These are phyloP conservation scores for Cucurbita moschata DNA, from an alignment of 306 rosid species.

Conservation along the genomic window DNA sequence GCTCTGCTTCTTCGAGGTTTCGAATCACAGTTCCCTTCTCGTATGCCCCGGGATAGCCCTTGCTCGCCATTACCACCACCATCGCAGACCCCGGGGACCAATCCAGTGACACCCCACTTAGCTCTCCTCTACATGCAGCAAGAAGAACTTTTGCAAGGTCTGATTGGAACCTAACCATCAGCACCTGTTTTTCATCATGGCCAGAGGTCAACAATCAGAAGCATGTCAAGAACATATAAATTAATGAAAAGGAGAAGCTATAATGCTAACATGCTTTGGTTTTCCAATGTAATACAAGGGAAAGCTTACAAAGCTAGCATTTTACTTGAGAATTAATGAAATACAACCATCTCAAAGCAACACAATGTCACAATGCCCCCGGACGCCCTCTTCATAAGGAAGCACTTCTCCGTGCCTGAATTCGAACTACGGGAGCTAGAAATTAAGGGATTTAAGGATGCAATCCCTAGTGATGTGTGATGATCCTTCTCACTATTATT, in stretches of 20 bases:
- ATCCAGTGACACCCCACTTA: conserved; percentile 51
- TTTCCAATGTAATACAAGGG: background rate
- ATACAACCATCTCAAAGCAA: background rate
- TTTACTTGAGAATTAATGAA: background rate
- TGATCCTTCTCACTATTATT: no score
- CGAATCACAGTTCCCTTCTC: conserved; percentile 70
- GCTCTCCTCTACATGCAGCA: conserved; percentile 85
- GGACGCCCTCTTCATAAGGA: background rate
- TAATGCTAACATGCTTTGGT: background rate
- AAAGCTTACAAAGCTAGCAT: background rate
- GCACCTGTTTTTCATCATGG: conserved; percentile 38
- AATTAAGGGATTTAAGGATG: no score
- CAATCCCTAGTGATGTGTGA: no score
- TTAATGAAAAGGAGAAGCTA: background rate
- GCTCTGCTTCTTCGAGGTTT: conserved; percentile 72
- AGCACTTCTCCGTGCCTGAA: no score
- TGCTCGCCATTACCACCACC: conserved; percentile 98
- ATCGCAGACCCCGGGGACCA: conserved; percentile 92
- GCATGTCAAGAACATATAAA: background rate
- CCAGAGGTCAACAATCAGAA: background rate
- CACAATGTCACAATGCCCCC: background rate
- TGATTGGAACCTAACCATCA: conserved; percentile 85
- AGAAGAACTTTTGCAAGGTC: conserved; percentile 82
- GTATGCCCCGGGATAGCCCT: conserved; percentile 79
- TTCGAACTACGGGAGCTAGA: no score